Base-by-base conservation (phyloP, 208 protist species). In the Trypanosoma platydactyli region DNA sequence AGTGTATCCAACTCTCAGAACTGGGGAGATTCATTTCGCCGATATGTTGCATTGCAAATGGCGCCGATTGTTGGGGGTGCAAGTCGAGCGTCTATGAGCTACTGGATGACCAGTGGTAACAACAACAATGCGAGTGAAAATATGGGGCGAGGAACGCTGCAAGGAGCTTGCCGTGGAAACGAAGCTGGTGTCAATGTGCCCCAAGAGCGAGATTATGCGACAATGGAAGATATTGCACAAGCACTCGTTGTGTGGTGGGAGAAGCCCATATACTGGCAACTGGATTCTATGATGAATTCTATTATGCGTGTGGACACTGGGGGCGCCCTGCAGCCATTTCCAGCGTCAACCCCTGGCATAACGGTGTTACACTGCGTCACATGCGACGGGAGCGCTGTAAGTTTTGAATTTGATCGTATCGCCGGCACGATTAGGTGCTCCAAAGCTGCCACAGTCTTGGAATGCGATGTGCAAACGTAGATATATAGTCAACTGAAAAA, bases 371-470 rank as follows among this genome's bases (percentile, higher is more conserved):
- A 80, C 45, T 83, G 81, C 29, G 82, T 80, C 15, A 92, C 83
- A 16, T 92, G 86, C 50, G 86, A 92, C 49, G 86, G 86, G 0
- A 68, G 63, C 3, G 79, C 75, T 51, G 20, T 79, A 33, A 83
- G 73, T n/a, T 70, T 84, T 33, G 51, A 79, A 27, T 58, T 92
- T 18, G 77, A 83, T 41, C 67, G 73, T 9, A 49, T 65, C 18
- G 51, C 4, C 0, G 59, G 53, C 1, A 65, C 41, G 25, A 60
- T 73, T 67, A 25, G 12, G n/a, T 73, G 68, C 51, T 56, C 59
- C 33, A 35, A 50, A 35, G 54, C 46, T 2, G 22, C 38, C 11
- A 3, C 63, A 44, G 41, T 50, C 20, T n/a, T 27, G 33, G 9
- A 3, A 9, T 38, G 33, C 33, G 33, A 38, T 3, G 33, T 11